Conservation (phyloP, 805 yeast genomes). For the Wickerhamiella siamensis region DNA sequence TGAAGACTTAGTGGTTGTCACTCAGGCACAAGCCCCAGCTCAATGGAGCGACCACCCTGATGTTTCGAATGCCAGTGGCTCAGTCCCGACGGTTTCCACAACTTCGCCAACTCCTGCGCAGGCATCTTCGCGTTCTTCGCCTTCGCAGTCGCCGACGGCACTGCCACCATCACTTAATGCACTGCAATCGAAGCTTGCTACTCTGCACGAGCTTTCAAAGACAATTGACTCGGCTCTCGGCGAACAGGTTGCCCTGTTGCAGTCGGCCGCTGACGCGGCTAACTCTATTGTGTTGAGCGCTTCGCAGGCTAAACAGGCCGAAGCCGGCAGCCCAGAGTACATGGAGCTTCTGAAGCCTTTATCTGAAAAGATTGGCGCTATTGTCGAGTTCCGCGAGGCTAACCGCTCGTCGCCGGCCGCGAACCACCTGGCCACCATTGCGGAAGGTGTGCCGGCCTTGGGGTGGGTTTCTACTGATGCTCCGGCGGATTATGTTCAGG, state of each 20-base stretch:
- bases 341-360: constrained; percentile 52
- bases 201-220: constrained; percentile 6
- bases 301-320: constrained; percentile 54
- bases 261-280: constrained; percentile 12
- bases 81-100: background rate
- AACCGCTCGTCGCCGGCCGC: constrained; percentile 52
- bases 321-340: constrained; percentile 37
- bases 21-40: background rate
- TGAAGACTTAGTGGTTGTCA: constrained; percentile 49
- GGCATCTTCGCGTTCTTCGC: background rate
- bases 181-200: constrained; percentile 4
- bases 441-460: constrained; percentile 79
- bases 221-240: constrained; percentile 13
- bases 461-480: constrained; percentile 79
- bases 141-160: background rate
- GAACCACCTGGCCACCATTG: constrained; percentile 65
- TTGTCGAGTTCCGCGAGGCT: constrained; percentile 54
- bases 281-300: constrained; percentile 27
- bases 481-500: constrained; percentile 57
- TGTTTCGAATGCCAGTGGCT: background rate
- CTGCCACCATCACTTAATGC: constrained; percentile 4
- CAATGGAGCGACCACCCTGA: background rate
- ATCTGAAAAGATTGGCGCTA: constrained; percentile 41
- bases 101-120: background rate
- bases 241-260: constrained; percentile 26